Base-by-base conservation (phyloP, 192 early-diverging fungal genomes). In the Cladochytrium replicatum region DNA sequence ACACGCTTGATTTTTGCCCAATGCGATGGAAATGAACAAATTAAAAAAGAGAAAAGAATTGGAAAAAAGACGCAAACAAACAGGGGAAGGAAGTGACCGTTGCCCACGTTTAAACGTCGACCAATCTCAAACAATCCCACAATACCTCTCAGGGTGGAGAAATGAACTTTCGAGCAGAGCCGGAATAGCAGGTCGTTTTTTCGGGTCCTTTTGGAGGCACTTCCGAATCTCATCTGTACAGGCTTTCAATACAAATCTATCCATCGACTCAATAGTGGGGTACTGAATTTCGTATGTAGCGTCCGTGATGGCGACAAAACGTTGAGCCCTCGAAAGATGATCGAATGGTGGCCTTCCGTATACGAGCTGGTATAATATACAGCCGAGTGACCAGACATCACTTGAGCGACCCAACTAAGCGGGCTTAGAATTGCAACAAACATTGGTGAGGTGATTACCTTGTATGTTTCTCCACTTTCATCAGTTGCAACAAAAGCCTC, bases 281-380 rank as follows among this genome's bases (percentile, higher is more conserved):
- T 79, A 92, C 27, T 59, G 48, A 25, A 96, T 93, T 15, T 46
- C 37, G 60, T 85, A 72, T 0, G 67, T 60, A 11, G 81, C 68
- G 46, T 90, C 78, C 1, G 74, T 71, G 39, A 96, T 96, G 0
- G 71, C 74, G n/a, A n/a, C n/a, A n/a, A n/a, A n/a, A n/a, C n/a
- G 2, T 69, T 68, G 23, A 92, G 48, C 60, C 88, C n/a, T n/a
- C n/a, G n/a, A 39, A 8, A 90, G 59, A 46, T 87, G 71, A n/a
- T 74, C 69, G 64, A 97, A 97, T 6, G 93, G 93, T 3, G 91
- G 80, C 4, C 68, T 66, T 0, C 85, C 87, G 51, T 93, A 94
- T 4, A 88, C 75, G 71, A 97, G 82, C 48, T 90, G 84, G 61
- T 94, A 97, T n/a, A 94, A 55, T 27, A 97, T 97, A 43, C 89